A percentile compares a stretch with the other conserved stretches of the same genome.
These are phyloP conservation scores for Cocos nucifera DNA, from an alignment of 176 grass and related monocot genomes.

Conservation along the genomic window DNA sequence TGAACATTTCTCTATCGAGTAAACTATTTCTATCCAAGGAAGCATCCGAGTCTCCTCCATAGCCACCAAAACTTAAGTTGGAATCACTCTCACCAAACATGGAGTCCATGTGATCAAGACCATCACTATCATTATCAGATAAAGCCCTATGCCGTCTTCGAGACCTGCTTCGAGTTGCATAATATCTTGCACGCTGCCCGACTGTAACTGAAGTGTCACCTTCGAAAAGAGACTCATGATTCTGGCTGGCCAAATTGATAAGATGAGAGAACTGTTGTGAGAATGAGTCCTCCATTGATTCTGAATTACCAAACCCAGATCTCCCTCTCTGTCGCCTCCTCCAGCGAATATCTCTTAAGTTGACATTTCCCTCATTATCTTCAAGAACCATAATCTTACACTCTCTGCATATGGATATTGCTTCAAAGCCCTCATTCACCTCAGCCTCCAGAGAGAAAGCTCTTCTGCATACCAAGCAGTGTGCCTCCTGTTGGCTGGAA, in stretches of 20 bases:
- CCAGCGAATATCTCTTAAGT: slow-evolving; percentile 14
- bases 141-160: slow-evolving; percentile 24
- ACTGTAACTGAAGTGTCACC: slow-evolving; percentile 17
- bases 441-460: slow-evolving; percentile 57
- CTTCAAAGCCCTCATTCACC: slow-evolving; percentile 60
- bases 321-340: slow-evolving; percentile 13
- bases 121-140: slow-evolving; percentile 76
- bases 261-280: slow-evolving; percentile 50
- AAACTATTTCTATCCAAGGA: slow-evolving; percentile 43
- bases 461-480: slow-evolving; percentile 71
- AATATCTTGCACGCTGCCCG: slow-evolving; percentile 15
- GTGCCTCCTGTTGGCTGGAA: slow-evolving; percentile 28
- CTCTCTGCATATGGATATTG: slow-evolving; percentile 69
- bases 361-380: slow-evolving; percentile 24
- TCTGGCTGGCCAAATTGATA: slow-evolving; percentile 60
- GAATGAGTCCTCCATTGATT: slow-evolving; percentile 47
- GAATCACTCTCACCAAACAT: slow-evolving; percentile 66
- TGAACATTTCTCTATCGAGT: slow-evolving; percentile 31
- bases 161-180: slow-evolving; percentile 40
- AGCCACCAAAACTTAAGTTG: slow-evolving; percentile 52
- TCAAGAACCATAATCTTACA: slow-evolving; percentile 47
- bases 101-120: slow-evolving; percentile 32
- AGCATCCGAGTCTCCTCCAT: slow-evolving; percentile 67
- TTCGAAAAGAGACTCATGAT: slow-evolving; percentile 29
- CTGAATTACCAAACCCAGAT: slow-evolving; percentile 27